Evolutionary conservation across 257 asterid genomes (phyloP), one percentile per base, ranked within the genome.

Genomic region (Asclepias syriaca): DNA sequence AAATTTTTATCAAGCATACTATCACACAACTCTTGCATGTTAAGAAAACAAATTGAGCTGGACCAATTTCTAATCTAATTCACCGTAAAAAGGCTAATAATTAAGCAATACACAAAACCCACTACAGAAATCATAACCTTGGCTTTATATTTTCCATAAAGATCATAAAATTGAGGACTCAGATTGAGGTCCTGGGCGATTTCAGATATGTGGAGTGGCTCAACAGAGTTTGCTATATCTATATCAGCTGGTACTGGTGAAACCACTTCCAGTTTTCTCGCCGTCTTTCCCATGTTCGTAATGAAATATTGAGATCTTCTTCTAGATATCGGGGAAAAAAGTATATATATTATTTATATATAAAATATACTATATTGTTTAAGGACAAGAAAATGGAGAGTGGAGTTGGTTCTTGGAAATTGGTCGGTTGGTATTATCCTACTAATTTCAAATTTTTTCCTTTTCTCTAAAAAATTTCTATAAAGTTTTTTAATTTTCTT

Each of bases 181-280:
- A 94, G 92, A 75, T 82, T 81, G 77, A 94, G 92, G 8, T 91
- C 89, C 37, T 88, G 80, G 46, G 99, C 98, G 73, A 94, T 89
- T 73, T 94, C 84, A 65, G 96, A 84, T 65, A 91, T 88, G 73
- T 91, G 97, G 34, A 91, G 82, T 16, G 98, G 94, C 69, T 87
- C 89, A 49, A 88, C 88, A 6, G 99, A 92, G 80, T 95, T 95
- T 68, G 99, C 99, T 76, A 95, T 88, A 75, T 95, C 98, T 40
- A 95, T 92, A 71, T 95, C 98, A 2, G 96, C 97, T 45, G 99
- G 99, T 39, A 95, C 98, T 22, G 96, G 97, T 50, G 97, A 83
- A 4, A 66, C 81, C 74, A 90, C 94, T 76, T 90, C 87, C 79
- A 95, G 74, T 70, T 87, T 88, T 84, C 94, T 90, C 27, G 63